Conservation (phyloP, 768 basidiomycete species). For the Lentinula sp. region DNA sequence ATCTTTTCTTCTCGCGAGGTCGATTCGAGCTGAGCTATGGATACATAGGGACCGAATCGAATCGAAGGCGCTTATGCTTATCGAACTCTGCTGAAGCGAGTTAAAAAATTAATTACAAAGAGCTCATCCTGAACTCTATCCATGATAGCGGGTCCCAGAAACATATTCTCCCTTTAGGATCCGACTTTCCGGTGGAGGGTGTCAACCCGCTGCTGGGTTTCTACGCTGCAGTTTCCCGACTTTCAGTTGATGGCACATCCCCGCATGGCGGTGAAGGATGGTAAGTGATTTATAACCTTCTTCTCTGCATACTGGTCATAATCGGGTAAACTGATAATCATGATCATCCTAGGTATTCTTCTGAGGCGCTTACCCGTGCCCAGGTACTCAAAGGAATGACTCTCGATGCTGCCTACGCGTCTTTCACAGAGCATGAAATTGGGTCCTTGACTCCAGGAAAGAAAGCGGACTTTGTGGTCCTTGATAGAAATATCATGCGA, state of each 20-base stretch:
- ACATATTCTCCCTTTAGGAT: conserved; percentile 73
- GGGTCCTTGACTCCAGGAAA: conserved; percentile 77
- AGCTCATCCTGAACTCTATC: neutral
- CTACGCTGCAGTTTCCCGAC: conserved; percentile 80
- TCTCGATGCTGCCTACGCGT: conserved; percentile 81
- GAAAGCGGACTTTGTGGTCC: conserved; percentile 82
- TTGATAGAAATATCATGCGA: conserved; percentile 76
- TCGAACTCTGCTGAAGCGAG: conserved; percentile 66
- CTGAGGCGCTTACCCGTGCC: conserved; percentile 67
- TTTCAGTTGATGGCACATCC: conserved; percentile 61
- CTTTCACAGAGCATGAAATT: conserved; percentile 63
- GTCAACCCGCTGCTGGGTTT: conserved; percentile 88
- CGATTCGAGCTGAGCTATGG: neutral
- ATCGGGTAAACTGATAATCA: neutral
- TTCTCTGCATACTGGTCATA: conserved; percentile 1
- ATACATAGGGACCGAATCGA: conserved; percentile 62
- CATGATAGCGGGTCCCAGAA: conserved; percentile 38
- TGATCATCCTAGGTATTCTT: conserved; percentile 57
- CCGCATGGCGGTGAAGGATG: conserved; percentile 84
- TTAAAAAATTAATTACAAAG: neutral
- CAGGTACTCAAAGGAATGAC: conserved; percentile 93
- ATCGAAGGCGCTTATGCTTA: conserved; percentile 91
- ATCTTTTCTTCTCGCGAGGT: neutral
- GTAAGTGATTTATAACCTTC: conserved; percentile 32
- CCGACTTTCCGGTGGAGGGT: conserved; percentile 91